Base-by-base conservation (phyloP, 305 asterid species). In the Solanum hybrid region DNA sequence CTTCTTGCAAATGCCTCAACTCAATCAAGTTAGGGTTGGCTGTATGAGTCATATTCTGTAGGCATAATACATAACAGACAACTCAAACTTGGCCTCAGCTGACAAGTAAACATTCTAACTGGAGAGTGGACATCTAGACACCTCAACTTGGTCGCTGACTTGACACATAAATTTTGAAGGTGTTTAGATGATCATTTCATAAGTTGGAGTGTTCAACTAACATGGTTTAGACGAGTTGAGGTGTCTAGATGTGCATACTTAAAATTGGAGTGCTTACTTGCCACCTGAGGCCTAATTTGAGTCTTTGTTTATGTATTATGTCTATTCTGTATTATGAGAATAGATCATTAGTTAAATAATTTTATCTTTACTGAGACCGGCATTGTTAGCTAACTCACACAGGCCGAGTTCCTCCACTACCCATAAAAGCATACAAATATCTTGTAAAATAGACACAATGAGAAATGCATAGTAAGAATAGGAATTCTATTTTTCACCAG, bases 401-500 rank as follows among this genome's bases (percentile, higher is more conserved):
- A 34, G 1, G 29, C 29, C 8, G 17, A 22, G 84, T 78, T 20
- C 82, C 51, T 24, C 32, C 12, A 37, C 60, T 24, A n/a, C 22
- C 51, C 7, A 0, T 22, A 36, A 36, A 34, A 77, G 24, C 37
- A 78, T 22, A 27, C 22, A 46, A 82, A 5, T 29, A 17, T 17
- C 40, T 46, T 46, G 29, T 56, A 29, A 81, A 84, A 10, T 5
- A 31, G 27, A 51, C 40, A 3, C 35, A 16, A 16, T 17, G 16
- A 29, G 29, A 46, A 46, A 46, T 42, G 71, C 2, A 27, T 2
- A 4, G 16, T 14, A 81, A 81, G 24, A 16, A 14, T 40, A 56
- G 5, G 60, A 14, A 11, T 56, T 46, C 1, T 1, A 3, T 34
- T 22, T 31, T 31, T 75, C 5, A 96, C 98, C 94, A 96, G 89